Base-by-base conservation (phyloP, 768 basidiomycete genomes). In the Agrocybe pediades region DNA sequence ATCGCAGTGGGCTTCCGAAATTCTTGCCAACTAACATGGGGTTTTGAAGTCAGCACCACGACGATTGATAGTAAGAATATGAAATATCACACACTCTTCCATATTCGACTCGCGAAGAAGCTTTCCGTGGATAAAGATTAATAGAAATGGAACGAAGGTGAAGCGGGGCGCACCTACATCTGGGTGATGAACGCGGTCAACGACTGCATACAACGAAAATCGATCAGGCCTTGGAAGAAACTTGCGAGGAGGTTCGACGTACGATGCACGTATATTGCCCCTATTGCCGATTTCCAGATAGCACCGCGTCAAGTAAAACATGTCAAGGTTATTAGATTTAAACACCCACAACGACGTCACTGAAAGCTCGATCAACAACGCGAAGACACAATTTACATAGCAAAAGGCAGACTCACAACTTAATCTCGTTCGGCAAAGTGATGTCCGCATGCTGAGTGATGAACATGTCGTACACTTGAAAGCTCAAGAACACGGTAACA, bases 31-130 rank as follows among this genome's bases (percentile, higher is more conserved):
- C 33, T 36, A 36, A 5, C 11, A n/a, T 4, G n/a, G 3, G 13
- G n/a, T 36, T 30, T 30, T 7, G 15, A 15, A 30, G 7, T 7
- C 15, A 7, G 29, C 29, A 15, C 7, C 15, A 7, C 29, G 29
- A 30, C 29, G 29, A 15, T 15, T 7, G 15, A 30, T 30, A 7
- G 15, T 30, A 30, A 7, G 8, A 15, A 30, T 7, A 7, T 30
- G 29, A 30, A 15, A 15, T 15, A 30, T 9, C 15, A 54, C 55
- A 13, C 27, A 55, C 57, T 50, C 27, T 51, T 58, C 57, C 57
- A 58, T 46, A 58, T 51, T 13, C 57, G 57, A 30, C 46, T 49
- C 3, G 53, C 57, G 41, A 58, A 58, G 39, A 58, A 58, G 7
- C 53, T 54, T 15, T 6, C 13, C 13, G 11, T 30, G 29, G 26